phyloP scores from a whole-genome alignment of 148 eudicot species.

The Chenopodium quinoa region DNA sequence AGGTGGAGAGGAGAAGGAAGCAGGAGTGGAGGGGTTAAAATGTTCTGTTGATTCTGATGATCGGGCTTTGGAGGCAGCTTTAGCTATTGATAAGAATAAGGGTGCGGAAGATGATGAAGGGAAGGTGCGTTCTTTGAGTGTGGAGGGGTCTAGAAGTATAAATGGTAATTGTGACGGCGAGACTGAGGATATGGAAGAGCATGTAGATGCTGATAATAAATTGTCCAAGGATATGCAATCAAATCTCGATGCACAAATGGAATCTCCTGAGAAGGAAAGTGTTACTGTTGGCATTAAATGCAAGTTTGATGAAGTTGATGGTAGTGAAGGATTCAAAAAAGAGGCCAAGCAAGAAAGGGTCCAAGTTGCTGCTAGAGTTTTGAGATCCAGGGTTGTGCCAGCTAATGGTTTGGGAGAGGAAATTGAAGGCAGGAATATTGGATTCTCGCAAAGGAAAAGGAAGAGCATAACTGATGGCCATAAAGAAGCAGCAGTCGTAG shows the following conservation, averaged over 20 bases:
- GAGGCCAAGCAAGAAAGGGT: slow-evolving; percentile 19
- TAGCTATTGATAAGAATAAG: slow-evolving; percentile 9
- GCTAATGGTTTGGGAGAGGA: slow-evolving; percentile 20
- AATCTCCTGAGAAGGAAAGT: slow-evolving; percentile 11
- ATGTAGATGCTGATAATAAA: slow-evolving; percentile 11
- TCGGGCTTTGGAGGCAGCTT: neutral
- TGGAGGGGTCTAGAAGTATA: slow-evolving; percentile 6
- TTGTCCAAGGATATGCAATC: slow-evolving; percentile 4
- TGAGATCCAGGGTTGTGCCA: slow-evolving; percentile 45
- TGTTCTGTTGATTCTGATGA: slow-evolving; percentile 10
- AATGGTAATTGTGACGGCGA: slow-evolving; percentile 1
- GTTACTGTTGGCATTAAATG: slow-evolving; percentile 14
- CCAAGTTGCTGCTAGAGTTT: slow-evolving; percentile 27
- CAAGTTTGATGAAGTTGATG: slow-evolving; percentile 14
- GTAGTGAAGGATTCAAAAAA: slow-evolving; percentile 8
- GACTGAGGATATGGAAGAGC: slow-evolving; percentile 3
- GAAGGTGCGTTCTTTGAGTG: slow-evolving; percentile 1
- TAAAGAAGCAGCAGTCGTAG: slow-evolving; percentile 7
- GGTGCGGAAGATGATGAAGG: slow-evolving; percentile 24
- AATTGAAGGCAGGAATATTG: slow-evolving; percentile 12
- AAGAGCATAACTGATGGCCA: slow-evolving; percentile 26
- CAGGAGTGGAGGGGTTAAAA: slow-evolving; percentile 26
- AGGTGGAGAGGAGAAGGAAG: slow-evolving; percentile 20
- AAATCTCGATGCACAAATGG: slow-evolving; percentile 2
- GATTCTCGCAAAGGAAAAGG: slow-evolving; percentile 20